These are phyloP conservation scores for Maudiozyma saulgeensis DNA, from an alignment of 805 yeast species.

Conservation along the genomic window DNA sequence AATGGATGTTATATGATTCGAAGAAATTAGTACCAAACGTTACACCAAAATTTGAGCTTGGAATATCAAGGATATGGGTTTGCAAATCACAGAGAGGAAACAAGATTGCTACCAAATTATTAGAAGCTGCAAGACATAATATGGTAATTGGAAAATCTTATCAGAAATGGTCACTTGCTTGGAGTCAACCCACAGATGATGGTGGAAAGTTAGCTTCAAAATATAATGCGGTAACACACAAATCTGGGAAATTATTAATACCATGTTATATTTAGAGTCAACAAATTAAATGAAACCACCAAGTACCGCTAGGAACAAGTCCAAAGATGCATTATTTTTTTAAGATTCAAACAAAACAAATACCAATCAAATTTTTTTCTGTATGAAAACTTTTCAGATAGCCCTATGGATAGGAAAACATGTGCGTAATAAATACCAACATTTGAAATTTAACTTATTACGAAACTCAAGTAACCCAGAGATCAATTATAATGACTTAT, in stretches of 20 bases:
- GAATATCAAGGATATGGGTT: constrained; percentile 44
- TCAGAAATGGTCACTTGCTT: constrained; percentile 40
- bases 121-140: constrained; percentile 35
- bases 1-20: constrained; percentile 52
- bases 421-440: too few species aligned
- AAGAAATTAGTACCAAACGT: constrained; percentile 42
- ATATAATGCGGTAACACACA: constrained; percentile 48
- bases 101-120: constrained; percentile 41
- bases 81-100: constrained; percentile 35
- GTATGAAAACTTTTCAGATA: too few species aligned
- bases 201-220: constrained; percentile 51
- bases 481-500: too few species aligned
- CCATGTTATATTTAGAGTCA: constrained; percentile 23
- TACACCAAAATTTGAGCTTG: constrained; percentile 33
- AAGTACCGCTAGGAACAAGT: not conserved
- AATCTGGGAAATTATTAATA: constrained; percentile 24
- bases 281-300: not conserved
- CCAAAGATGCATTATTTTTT: too few species aligned
- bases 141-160: constrained; percentile 42
- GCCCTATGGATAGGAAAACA: too few species aligned
- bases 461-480: too few species aligned
- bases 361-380: too few species aligned
- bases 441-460: too few species aligned
- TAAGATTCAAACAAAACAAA: not conserved
- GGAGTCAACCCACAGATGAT: constrained; percentile 63